Conservation (phyloP, 1,284 basidiomycete species). For the Fomes fomentarius region DNA sequence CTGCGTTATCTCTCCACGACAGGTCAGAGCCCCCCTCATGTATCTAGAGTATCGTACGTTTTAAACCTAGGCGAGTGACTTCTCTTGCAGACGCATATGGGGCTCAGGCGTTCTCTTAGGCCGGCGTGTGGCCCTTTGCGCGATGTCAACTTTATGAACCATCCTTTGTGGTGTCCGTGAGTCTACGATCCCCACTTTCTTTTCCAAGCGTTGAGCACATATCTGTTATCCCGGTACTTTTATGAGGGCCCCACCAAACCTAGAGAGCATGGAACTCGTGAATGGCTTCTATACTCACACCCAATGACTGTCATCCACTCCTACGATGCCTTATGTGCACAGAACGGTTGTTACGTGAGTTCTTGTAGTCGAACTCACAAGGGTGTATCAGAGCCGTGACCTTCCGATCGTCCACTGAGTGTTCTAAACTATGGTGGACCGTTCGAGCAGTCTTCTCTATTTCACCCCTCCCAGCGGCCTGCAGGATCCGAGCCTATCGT, state of each 20-base stretch:
- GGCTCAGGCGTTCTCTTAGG: slow-evolving; percentile 6
- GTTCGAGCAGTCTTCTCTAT: background rate
- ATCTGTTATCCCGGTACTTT: slow-evolving; percentile 9
- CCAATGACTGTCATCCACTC: background rate
- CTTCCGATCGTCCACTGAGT: background rate
- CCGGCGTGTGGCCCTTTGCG: slow-evolving; percentile 5
- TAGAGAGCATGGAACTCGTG: no score
- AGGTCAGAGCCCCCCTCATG: no score
- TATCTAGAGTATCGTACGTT: background rate
- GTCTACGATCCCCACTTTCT: background rate
- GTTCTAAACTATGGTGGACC: background rate
- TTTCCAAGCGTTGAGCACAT: background rate
- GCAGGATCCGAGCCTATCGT: slow-evolving; percentile 4
- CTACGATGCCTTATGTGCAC: background rate
- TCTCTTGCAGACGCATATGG: slow-evolving; percentile 1
- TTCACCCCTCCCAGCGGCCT: slow-evolving; percentile 5
- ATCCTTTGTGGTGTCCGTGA: no score
- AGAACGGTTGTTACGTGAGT: no score
- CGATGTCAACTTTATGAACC: no score
- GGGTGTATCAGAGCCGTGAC: background rate
- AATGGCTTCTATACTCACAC: no score
- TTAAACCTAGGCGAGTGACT: background rate
- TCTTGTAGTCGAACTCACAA: background rate
- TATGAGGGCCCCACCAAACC: background rate
- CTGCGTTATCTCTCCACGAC: no score